Conservation (phyloP, 2,329 filamentous ascomycete species). For the Pochonia chlamydosporia region DNA sequence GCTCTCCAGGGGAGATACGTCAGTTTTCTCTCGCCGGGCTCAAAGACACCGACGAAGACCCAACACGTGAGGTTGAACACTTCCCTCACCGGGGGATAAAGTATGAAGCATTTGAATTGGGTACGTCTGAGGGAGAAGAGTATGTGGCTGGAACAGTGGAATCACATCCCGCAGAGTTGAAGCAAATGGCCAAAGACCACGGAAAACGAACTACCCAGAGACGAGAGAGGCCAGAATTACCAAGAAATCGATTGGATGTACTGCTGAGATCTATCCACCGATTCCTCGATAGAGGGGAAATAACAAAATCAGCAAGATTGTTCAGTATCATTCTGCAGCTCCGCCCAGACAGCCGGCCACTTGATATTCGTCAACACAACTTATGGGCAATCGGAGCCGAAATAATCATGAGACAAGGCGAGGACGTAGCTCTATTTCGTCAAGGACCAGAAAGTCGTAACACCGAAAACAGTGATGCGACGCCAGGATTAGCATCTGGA, state of each 20-base stretch:
- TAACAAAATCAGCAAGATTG: constrained; percentile 64
- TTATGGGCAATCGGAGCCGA: constrained; percentile 84
- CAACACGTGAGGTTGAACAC: constrained; percentile 30
- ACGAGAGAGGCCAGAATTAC: constrained; percentile 13
- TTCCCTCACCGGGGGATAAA: constrained; percentile 46
- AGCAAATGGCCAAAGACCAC: background rate
- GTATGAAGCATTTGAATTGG: background rate
- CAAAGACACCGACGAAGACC: constrained; percentile 36
- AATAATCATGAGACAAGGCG: constrained; percentile 62
- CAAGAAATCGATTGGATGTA: constrained; percentile 52
- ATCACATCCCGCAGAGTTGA: background rate
- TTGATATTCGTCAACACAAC: constrained; percentile 64
- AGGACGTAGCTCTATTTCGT: constrained; percentile 19
- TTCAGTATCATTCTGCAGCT: constrained; percentile 69
- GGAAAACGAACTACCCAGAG: background rate
- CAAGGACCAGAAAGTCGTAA: background rate
- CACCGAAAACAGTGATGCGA: background rate
- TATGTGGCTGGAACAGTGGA: background rate
- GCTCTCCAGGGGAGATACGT: constrained; percentile 42
- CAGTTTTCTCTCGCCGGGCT: constrained; percentile 52
- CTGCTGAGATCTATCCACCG: constrained; percentile 66
- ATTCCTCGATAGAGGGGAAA: constrained; percentile 65
- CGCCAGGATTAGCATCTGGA: background rate
- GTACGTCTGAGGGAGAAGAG: constrained; percentile 42
- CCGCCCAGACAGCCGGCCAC: constrained; percentile 26